Conservation (phyloP, 2,329 filamentous ascomycete species). For the Lasiodiplodia sp. region DNA sequence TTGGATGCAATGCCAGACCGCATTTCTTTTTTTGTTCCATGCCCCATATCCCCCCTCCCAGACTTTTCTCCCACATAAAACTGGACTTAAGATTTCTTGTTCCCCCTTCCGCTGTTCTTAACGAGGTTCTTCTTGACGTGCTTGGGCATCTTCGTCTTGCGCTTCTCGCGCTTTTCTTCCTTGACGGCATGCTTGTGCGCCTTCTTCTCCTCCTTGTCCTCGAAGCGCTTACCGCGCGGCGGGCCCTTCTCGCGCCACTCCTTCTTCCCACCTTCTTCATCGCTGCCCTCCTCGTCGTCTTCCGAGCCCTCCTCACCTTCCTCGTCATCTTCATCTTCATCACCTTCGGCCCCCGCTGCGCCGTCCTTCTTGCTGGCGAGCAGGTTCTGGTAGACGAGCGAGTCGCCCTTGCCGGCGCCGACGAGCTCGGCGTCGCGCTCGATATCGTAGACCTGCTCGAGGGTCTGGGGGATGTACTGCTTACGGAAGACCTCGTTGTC, state of each 20-base stretch:
- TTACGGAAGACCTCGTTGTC: constrained; percentile 94
- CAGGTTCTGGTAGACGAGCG: constrained; percentile 85
- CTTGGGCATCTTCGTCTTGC: constrained; percentile 96
- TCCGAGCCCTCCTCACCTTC: constrained; percentile 43
- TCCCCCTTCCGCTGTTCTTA: constrained; percentile 41
- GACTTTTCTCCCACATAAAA: not conserved
- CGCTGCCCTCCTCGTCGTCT: constrained; percentile 37
- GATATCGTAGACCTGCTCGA: constrained; percentile 95
- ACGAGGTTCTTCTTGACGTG: constrained; percentile 91
- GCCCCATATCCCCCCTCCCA: not conserved
- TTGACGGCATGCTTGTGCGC: constrained; percentile 91
- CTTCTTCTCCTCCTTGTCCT: constrained; percentile 91
- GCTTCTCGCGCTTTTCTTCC: constrained; percentile 92
- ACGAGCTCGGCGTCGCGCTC: constrained; percentile 87
- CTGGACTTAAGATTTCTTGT: not conserved
- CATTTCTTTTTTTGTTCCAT: not conserved
- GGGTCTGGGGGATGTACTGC: constrained; percentile 94
- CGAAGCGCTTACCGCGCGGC: constrained; percentile 63
- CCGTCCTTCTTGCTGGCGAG: constrained; percentile 67
- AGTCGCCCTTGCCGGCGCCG: constrained; percentile 73
- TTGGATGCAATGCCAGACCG: not conserved
- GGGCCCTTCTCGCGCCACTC: constrained; percentile 44
- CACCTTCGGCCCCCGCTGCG: constrained; percentile 57
- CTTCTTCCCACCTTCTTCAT: not conserved
- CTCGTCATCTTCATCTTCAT: constrained; percentile 50